Base-by-base conservation (phyloP, 257 asterid genomes). In the Phtheirospermum japonicum region DNA sequence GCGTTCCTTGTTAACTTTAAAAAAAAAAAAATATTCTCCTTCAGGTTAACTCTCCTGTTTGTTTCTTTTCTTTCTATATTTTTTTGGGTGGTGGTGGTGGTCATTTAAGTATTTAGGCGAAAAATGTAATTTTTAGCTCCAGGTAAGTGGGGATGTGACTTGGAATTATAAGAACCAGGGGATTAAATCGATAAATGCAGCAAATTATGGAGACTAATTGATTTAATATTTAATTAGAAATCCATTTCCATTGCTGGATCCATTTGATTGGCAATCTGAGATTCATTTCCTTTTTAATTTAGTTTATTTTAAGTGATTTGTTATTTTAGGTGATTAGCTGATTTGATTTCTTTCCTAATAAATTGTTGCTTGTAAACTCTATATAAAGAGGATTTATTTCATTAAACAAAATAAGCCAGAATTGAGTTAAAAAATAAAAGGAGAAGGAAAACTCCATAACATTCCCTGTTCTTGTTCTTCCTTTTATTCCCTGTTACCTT, bases 1-100 rank as follows among this genome's bases (percentile, higher is more conserved):
- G 58, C 62, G 34, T 55, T 75, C 57, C 5, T 45, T 17, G 12
- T 13, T 39, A 16, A 39, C 34, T 66, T 26, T 64, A n/a, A n/a
- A n/a, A n/a, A n/a, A n/a, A n/a, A n/a, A n/a, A n/a, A n/a, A n/a
- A n/a, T 28, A 4, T 33, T 30, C 59, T n/a, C 32, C 5, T 52
- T 55, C 36, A 26, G 33, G 13, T 65, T 69, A 52, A 20, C 42
- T 23, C 34, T 28, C 6, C 50, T 40, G 4, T 36, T 10, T 42
- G 14, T 7, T 18, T 48, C 5, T 45, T 6, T 45, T 4, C 6
- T 14, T 10, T 26, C 23, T 7, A n/a, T 20, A 6, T 33, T 36
- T 37, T 1, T 17, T 13, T 1, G 26, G 34, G 49, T n/a, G n/a
- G 50, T 43, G 19, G 50, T 1, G 28, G 28, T 23, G 28, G 28